These are phyloP conservation scores for Leccinum fallax DNA, from an alignment of 1,284 basidiomycete genomes.

Conservation along the genomic window DNA sequence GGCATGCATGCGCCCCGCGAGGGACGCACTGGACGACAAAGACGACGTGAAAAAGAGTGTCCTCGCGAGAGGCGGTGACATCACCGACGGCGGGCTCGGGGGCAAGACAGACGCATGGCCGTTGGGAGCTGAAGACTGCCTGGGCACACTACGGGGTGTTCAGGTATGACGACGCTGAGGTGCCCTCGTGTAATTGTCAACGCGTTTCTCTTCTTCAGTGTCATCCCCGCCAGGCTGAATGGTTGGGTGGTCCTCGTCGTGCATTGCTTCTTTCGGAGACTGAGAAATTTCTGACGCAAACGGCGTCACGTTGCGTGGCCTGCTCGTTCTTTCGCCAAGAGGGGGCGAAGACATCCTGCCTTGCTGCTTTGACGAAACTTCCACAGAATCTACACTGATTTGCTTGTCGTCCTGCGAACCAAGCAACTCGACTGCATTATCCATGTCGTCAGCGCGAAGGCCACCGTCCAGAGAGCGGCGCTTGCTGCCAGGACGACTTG, in stretches of 20 bases:
- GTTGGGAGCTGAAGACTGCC: slow-evolving; percentile 19
- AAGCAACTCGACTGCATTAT: not conserved
- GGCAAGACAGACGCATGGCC: slow-evolving; percentile 29
- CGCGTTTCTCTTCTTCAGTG: not conserved
- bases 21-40: slow-evolving; percentile 21
- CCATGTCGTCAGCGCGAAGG: not conserved
- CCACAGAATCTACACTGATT: not conserved
- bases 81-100: slow-evolving; percentile 31
- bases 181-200: slow-evolving; percentile 22
- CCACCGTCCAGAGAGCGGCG: slow-evolving; percentile 8
- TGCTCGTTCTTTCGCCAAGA: not conserved
- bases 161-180: slow-evolving; percentile 19
- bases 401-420: not conserved
- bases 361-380: not conserved
- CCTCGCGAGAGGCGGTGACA: slow-evolving; percentile 34
- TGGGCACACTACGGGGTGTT: slow-evolving; percentile 6
- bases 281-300: slow-evolving; percentile 14
- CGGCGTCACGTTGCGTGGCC: slow-evolving; percentile 14
- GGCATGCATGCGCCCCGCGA: slow-evolving; percentile 9
- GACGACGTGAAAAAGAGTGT: slow-evolving; percentile 32
- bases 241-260: not conserved
- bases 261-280: not conserved
- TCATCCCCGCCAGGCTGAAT: not conserved
- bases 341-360: not conserved
- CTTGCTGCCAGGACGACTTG: not conserved